phyloP scores from a whole-genome alignment of 176 grass and related monocot species.

The Eragrostis curvula region DNA sequence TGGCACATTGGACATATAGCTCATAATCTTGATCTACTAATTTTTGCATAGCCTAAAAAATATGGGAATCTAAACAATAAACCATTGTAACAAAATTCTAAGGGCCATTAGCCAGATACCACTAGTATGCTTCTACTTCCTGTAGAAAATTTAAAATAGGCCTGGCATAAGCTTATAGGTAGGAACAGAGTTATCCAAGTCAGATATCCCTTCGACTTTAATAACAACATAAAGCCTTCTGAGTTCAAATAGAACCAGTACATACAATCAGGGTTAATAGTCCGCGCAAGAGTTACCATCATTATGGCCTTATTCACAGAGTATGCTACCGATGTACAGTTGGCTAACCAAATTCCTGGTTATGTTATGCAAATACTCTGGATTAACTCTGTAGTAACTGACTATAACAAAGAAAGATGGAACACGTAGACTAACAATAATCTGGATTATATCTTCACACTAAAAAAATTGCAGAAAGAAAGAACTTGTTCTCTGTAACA shows the following conservation, averaged over 20 bases:
- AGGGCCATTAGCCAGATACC: conserved; percentile 12
- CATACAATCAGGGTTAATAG: background rate
- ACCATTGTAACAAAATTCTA: background rate
- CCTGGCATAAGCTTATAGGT: conserved; percentile 1
- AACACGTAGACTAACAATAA: conserved; percentile 11
- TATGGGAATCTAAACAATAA: conserved; percentile 15
- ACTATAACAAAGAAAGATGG: background rate
- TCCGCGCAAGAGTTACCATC: background rate
- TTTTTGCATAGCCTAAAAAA: background rate
- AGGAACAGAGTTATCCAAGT: background rate
- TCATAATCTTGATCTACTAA: background rate
- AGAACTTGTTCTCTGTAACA: background rate
- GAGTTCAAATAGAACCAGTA: background rate
- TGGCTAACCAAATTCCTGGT: background rate
- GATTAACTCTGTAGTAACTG: too few species aligned
- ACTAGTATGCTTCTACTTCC: background rate
- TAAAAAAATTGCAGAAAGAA: background rate
- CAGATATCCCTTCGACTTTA: background rate
- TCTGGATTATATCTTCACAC: background rate
- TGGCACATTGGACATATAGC: background rate
- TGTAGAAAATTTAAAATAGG: background rate
- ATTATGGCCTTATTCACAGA: conserved; percentile 15
- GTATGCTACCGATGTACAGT: background rate
- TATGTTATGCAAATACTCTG: too few species aligned
- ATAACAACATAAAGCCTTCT: background rate